phyloP scores from a whole-genome alignment of 2,329 filamentous ascomycete genomes.

The Camillea tinctor region DNA sequence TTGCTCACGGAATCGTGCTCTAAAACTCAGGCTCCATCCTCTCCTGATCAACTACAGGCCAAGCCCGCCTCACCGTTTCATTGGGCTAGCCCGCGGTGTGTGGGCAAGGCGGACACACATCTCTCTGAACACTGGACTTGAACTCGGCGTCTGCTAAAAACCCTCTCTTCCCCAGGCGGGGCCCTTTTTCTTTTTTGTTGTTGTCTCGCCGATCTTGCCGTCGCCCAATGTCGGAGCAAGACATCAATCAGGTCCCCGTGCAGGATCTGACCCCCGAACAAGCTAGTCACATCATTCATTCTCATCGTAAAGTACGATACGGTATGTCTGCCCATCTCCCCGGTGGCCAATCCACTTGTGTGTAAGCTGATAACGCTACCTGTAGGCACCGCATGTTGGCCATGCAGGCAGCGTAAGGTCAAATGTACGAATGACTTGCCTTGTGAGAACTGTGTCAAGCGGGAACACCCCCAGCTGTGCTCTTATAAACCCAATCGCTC shows the following conservation, averaged over 20 bases:
- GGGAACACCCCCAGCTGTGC: slow-evolving; percentile 63
- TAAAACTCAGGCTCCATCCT: neutral
- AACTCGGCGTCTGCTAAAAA: too few relatives aligned
- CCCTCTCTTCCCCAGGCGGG: slow-evolving; percentile 5
- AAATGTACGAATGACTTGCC: slow-evolving; percentile 69
- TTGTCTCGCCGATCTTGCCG: slow-evolving; percentile 4
- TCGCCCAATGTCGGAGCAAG: slow-evolving; percentile 30
- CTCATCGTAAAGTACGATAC: slow-evolving; percentile 67
- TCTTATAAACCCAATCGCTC: slow-evolving; percentile 64
- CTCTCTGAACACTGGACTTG: too few relatives aligned
- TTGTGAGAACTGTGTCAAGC: slow-evolving; percentile 66
- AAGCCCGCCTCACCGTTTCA: slow-evolving; percentile 6
- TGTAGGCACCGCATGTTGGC: slow-evolving; percentile 63
- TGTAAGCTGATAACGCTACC: slow-evolving; percentile 16
- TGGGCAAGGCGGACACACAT: too few relatives aligned
- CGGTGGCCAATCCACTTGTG: slow-evolving; percentile 5
- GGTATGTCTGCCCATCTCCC: slow-evolving; percentile 45
- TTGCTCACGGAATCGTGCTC: neutral
- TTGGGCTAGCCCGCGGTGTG: neutral
- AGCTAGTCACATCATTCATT: slow-evolving; percentile 67
- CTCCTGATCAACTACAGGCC: neutral
- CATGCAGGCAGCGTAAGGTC: slow-evolving; percentile 65
- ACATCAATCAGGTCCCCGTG: slow-evolving; percentile 41
- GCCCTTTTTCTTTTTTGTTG: neutral
- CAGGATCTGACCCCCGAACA: slow-evolving; percentile 64